Percentiles rank a stretch among this genome's conserved stretches.
phyloP scores from a whole-genome alignment of 78 protist genomes.

The slime mould (Dictyostelium discoideum) region DNA sequence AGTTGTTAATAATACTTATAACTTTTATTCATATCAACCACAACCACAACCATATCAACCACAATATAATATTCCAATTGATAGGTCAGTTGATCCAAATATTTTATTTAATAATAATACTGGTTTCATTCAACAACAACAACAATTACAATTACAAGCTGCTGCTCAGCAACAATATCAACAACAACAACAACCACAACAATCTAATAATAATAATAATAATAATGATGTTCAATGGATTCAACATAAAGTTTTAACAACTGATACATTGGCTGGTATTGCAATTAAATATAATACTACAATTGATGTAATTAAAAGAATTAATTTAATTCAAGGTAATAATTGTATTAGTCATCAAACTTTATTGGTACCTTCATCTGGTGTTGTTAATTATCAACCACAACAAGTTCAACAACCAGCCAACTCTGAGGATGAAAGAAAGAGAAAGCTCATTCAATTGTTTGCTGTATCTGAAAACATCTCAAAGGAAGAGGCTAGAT shows the following conservation, averaged over 20 bases:
- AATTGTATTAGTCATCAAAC: constrained; percentile 68
- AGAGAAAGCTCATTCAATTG: constrained; percentile 57
- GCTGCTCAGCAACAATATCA: constrained; percentile 3
- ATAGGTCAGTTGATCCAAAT: neutral
- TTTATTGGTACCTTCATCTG: constrained; percentile 51
- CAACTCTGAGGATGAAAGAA: constrained; percentile 48
- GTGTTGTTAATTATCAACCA: neutral
- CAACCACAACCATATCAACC: constrained; percentile 20
- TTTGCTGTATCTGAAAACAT: constrained; percentile 71
- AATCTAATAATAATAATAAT: too few species aligned
- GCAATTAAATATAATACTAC: constrained; percentile 70
- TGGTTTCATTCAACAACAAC: constrained; percentile 12
- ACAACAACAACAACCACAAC: constrained; percentile 10
- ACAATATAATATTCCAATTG: constrained; percentile 26
- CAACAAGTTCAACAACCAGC: constrained; percentile 26
- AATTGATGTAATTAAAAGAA: constrained; percentile 53
- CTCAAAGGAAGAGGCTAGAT: constrained; percentile 71
- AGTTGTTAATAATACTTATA: neutral
- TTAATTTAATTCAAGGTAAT: constrained; percentile 55
- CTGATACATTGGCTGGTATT: constrained; percentile 72
- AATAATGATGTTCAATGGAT: constrained; percentile 58
- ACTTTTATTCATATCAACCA: constrained; percentile 10
- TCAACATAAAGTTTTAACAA: constrained; percentile 45
- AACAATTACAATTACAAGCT: constrained; percentile 2
- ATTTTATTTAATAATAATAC: neutral